phyloP scores from a whole-genome alignment of 805 yeast species.

The Saturnispora mendoncae region DNA sequence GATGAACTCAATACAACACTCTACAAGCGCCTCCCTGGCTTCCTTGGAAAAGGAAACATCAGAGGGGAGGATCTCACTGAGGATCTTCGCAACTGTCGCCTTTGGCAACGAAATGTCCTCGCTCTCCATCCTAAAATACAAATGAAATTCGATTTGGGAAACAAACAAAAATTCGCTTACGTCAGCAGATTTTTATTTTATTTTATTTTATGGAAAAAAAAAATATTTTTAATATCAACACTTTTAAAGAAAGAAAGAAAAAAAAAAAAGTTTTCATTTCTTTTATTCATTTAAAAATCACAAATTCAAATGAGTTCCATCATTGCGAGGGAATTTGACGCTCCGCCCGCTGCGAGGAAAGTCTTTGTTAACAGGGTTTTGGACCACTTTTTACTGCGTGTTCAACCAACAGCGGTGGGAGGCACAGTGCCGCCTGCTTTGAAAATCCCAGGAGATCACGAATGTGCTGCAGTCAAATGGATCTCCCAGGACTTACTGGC shows the following conservation, averaged over 20 bases:
- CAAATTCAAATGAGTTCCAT: constrained; percentile 1
- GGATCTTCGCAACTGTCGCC: constrained; percentile 94
- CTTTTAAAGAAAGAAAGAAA: background rate
- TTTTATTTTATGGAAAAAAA: background rate
- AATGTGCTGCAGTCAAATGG: constrained; percentile 3
- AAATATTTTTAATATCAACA: background rate
- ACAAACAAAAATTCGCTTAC: no score
- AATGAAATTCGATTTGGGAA: no score
- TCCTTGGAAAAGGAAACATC: constrained; percentile 86
- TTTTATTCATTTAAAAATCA: background rate
- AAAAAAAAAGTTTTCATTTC: background rate
- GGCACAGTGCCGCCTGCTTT: constrained; percentile 2
- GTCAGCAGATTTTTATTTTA: background rate
- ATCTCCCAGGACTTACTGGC: background rate
- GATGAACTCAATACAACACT: constrained; percentile 91
- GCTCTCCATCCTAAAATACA: constrained; percentile 14
- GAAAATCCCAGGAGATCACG: constrained; percentile 1
- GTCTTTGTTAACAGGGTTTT: constrained; percentile 11
- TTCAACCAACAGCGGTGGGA: constrained; percentile 7
- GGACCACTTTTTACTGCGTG: constrained; percentile 9
- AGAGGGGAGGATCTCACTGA: constrained; percentile 81
- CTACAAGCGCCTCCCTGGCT: constrained; percentile 90
- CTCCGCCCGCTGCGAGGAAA: constrained; percentile 1
- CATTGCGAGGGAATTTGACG: constrained; percentile 6
- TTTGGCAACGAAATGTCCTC: constrained; percentile 33